phyloP scores from a whole-genome alignment of 140 eudicot genomes.

The Erigeron philadelphicus region DNA sequence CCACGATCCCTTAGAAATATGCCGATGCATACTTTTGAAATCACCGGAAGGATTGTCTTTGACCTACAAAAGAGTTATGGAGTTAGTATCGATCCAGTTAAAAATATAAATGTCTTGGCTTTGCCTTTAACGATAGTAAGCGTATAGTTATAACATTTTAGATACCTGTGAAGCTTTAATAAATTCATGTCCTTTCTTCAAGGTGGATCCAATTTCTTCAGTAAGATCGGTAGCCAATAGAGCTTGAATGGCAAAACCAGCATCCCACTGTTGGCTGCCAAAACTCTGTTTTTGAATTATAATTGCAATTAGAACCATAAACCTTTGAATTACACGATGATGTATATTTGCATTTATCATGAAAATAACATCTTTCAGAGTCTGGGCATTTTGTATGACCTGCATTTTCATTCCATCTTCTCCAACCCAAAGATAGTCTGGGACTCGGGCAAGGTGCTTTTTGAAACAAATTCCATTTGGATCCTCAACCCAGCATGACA shows the following conservation, averaged over 20 bases:
- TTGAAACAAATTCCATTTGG: slow-evolving; percentile 73
- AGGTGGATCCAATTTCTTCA: slow-evolving; percentile 48
- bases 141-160: neutral
- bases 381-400: slow-evolving; percentile 34
- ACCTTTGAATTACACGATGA: neutral
- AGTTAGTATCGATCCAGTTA: slow-evolving; percentile 1
- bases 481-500: slow-evolving; percentile 84
- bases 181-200: slow-evolving; percentile 62
- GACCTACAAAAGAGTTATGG: slow-evolving; percentile 36
- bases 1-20: slow-evolving; percentile 83
- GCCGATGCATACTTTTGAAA: slow-evolving; percentile 68
- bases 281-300: slow-evolving; percentile 45
- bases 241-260: slow-evolving; percentile 68
- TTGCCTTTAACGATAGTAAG: neutral
- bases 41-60: slow-evolving; percentile 72
- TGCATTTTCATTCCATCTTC: slow-evolving; percentile 98
- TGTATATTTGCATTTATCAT: slow-evolving; percentile 5
- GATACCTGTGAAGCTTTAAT: slow-evolving; percentile 71
- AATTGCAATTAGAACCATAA: neutral
- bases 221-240: slow-evolving; percentile 47
- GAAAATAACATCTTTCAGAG: neutral
- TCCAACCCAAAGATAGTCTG: slow-evolving; percentile 77
- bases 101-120: neutral
- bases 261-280: slow-evolving; percentile 78
- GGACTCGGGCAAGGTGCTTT: slow-evolving; percentile 69